These are phyloP conservation scores for Rutstroemia sydowiana DNA, from an alignment of 2,329 filamentous ascomycete genomes.

Conservation along the genomic window DNA sequence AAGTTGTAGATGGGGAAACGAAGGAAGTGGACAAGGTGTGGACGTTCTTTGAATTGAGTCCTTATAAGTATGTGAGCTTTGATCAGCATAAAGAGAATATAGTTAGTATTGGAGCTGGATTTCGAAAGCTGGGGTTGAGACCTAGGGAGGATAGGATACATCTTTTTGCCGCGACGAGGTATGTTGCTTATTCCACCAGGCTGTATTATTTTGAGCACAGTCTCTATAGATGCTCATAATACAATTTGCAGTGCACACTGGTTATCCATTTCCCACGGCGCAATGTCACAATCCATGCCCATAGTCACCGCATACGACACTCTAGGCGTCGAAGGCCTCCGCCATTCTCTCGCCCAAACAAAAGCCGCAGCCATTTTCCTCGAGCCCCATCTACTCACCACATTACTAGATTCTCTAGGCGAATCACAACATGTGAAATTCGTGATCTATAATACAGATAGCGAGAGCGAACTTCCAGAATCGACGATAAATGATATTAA, in stretches of 20 bases:
- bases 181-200: no score
- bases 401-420: conserved; percentile 48
- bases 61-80: conserved; percentile 71
- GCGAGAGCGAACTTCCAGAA: conserved; percentile 37
- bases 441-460: conserved; percentile 55
- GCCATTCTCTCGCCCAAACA: conserved; percentile 80
- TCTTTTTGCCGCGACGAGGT: conserved; percentile 65
- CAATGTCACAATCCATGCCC: conserved; percentile 74
- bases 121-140: conserved; percentile 67
- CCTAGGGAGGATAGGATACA: conserved; percentile 64
- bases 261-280: conserved; percentile 75
- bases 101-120: conserved; percentile 59
- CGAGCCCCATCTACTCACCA: conserved; percentile 68
- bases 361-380: conserved; percentile 77
- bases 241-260: conserved; percentile 47
- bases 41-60: conserved; percentile 79
- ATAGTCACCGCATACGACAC: conserved; percentile 96
- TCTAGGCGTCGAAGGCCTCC: conserved; percentile 74
- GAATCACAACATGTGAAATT: conserved; percentile 48
- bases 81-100: conserved; percentile 67
- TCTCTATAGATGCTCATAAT: neutral
- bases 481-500: conserved; percentile 47
- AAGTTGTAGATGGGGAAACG: conserved; percentile 74
- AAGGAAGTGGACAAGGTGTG: conserved; percentile 78
- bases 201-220: no score